These are phyloP conservation scores for Yamadazyma olivae DNA, from an alignment of 805 yeast genomes.

Conservation along the genomic window DNA sequence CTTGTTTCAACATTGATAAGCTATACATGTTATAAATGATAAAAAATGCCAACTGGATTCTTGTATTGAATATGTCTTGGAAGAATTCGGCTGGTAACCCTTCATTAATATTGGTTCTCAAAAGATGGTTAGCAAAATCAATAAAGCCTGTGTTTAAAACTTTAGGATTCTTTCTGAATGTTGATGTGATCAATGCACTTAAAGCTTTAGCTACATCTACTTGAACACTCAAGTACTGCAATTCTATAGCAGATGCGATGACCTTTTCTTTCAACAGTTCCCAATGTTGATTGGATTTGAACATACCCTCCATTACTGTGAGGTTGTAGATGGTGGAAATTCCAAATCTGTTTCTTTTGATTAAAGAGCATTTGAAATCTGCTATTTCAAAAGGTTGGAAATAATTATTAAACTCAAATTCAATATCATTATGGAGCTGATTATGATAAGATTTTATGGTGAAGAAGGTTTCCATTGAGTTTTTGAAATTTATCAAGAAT, in stretches of 20 bases:
- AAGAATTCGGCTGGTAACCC: slow-evolving; percentile 50
- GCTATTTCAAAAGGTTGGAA: slow-evolving; percentile 48
- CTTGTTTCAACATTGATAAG: slow-evolving; percentile 21
- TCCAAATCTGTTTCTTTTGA: slow-evolving; percentile 49
- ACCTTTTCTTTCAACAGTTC: slow-evolving; percentile 47
- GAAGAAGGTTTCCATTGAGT: slow-evolving; percentile 28
- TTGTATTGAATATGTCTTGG: slow-evolving; percentile 51
- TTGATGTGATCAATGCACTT: slow-evolving; percentile 74
- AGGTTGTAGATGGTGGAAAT: slow-evolving; percentile 55
- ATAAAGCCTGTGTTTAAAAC: slow-evolving; percentile 21
- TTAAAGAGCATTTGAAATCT: slow-evolving; percentile 50
- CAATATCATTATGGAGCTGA: slow-evolving; percentile 44
- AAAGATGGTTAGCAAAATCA: slow-evolving; percentile 43
- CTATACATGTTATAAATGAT: slow-evolving; percentile 40
- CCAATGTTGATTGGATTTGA: slow-evolving; percentile 42
- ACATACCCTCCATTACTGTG: slow-evolving; percentile 58
- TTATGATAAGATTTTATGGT: slow-evolving; percentile 46
- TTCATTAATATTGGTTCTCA: slow-evolving; percentile 48
- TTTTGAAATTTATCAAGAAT: slow-evolving; percentile 37
- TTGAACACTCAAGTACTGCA: slow-evolving; percentile 66
- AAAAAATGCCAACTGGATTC: slow-evolving; percentile 67
- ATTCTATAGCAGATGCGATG: slow-evolving; percentile 55
- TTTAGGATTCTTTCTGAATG: slow-evolving; percentile 45
- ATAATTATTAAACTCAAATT: slow-evolving; percentile 41
- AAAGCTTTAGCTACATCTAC: slow-evolving; percentile 67